A percentile compares a stretch with the other conserved stretches of the same genome.
Evolutionary conservation across 2,329 filamentous ascomycete genomes (phyloP).

Genomic region (Talaromyces piceae): DNA sequence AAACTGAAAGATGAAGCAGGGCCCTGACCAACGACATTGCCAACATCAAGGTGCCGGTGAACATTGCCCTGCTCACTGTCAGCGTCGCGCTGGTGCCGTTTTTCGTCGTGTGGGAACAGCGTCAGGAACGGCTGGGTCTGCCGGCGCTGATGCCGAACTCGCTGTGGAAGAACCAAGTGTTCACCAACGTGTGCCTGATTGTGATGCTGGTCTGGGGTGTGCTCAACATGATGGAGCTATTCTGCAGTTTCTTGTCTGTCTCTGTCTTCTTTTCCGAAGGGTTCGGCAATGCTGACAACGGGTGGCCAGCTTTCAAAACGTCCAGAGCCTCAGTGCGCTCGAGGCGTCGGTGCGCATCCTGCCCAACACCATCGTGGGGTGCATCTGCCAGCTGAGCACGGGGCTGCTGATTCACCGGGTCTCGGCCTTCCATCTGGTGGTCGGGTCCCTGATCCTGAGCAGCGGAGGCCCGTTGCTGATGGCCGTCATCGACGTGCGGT

Average conservation of each 20-base stretch:
- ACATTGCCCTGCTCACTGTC: slow-evolving; percentile 23
- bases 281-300: not conserved
- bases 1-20: slow-evolving; percentile 1
- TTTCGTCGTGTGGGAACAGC: slow-evolving; percentile 20
- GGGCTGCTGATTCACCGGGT: slow-evolving; percentile 42
- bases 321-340: slow-evolving; percentile 40
- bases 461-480: slow-evolving; percentile 38
- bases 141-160: slow-evolving; percentile 29
- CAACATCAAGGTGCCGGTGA: slow-evolving; percentile 10
- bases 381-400: slow-evolving; percentile 38
- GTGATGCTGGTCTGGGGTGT: slow-evolving; percentile 27
- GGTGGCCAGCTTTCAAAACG: slow-evolving; percentile 35
- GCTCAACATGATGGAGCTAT: slow-evolving; percentile 21
- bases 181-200: slow-evolving; percentile 24
- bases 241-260: slow-evolving; percentile 18
- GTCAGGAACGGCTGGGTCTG: slow-evolving; percentile 18
- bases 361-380: slow-evolving; percentile 33
- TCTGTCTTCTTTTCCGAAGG: not conserved
- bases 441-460: slow-evolving; percentile 29
- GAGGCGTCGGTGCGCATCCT: slow-evolving; percentile 40
- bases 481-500: slow-evolving; percentile 38
- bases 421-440: slow-evolving; percentile 36
- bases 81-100: slow-evolving; percentile 20
- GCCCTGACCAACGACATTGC: slow-evolving; percentile 7
- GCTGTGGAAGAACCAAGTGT: slow-evolving; percentile 25